phyloP scores from a whole-genome alignment of 352 stramenopile genomes.

The Globisporangium solare region DNA sequence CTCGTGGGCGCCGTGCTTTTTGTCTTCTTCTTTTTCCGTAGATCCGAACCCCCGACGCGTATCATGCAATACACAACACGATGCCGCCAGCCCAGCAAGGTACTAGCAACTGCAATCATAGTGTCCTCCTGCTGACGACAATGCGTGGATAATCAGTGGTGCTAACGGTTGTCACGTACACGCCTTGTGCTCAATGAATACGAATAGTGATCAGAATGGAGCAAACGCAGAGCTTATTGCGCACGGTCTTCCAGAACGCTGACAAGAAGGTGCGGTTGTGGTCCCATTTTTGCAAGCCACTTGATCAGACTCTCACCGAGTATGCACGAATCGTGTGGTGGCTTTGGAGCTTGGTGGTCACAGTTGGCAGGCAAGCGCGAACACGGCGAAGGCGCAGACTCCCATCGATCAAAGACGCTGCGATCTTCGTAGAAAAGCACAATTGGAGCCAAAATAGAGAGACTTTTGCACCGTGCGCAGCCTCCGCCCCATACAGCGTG shows the following conservation, averaged over 20 bases:
- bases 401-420: constrained; percentile 18
- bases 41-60: constrained; percentile 53
- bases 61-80: constrained; percentile 64
- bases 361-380: constrained; percentile 27
- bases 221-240: constrained; percentile 36
- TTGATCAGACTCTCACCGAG: background rate
- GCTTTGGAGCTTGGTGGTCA: background rate
- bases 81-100: constrained; percentile 59
- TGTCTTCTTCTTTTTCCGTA: too few species aligned
- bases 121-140: background rate
- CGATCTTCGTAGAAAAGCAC: constrained; percentile 12
- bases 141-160: background rate
- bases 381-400: constrained; percentile 11
- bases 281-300: constrained; percentile 21
- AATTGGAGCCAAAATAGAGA: background rate
- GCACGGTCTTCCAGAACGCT: constrained; percentile 40
- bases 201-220: constrained; percentile 46
- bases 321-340: background rate
- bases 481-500: background rate
- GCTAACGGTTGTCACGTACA: background rate
- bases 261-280: constrained; percentile 48
- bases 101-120: constrained; percentile 17
- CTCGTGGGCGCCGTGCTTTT: background rate
- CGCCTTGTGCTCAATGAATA: too few species aligned
- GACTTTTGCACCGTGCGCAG: background rate